phyloP scores from a whole-genome alignment of 2,329 filamentous ascomycete species.

The Scedosporium dehoogii region DNA sequence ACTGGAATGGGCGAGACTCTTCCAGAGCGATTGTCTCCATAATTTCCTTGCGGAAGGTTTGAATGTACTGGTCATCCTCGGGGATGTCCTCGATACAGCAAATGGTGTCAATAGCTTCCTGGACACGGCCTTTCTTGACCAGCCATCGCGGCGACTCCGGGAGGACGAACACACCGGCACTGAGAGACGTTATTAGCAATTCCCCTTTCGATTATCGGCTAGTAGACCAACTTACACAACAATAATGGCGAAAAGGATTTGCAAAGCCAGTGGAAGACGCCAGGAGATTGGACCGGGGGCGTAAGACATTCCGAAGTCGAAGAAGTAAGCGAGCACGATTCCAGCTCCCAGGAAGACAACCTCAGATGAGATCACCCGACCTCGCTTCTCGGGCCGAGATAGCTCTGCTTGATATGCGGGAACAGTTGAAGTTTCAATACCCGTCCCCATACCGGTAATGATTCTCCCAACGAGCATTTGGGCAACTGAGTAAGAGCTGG shows the following conservation, averaged over 20 bases:
- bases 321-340: conserved; percentile 35
- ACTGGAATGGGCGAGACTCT: conserved; percentile 15
- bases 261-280: conserved; percentile 42
- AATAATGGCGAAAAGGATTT: conserved; percentile 26
- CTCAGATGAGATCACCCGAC: conserved; percentile 41
- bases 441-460: conserved; percentile 47
- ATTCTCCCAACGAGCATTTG: conserved; percentile 46
- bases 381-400: conserved; percentile 39
- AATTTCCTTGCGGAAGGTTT: neutral
- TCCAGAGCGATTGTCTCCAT: conserved; percentile 34
- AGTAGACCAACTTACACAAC: neutral
- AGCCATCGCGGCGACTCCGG: conserved; percentile 32
- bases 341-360: conserved; percentile 39
- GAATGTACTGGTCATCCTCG: conserved; percentile 3
- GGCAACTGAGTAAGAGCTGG: conserved; percentile 37
- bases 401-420: conserved; percentile 46
- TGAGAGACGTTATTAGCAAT: conserved; percentile 11
- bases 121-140: conserved; percentile 22
- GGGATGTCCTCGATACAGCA: conserved; percentile 17
- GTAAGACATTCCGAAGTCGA: conserved; percentile 20
- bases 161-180: conserved; percentile 24
- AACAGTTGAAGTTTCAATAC: conserved; percentile 41
- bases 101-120: conserved; percentile 22
- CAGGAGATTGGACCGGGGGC: conserved; percentile 27
- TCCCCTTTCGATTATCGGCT: conserved; percentile 5